A percentile compares a stretch with the other conserved stretches of the same genome.
Evolutionary conservation across 345 rosid species (phyloP).

Genomic region (Acer yangbiense): DNA sequence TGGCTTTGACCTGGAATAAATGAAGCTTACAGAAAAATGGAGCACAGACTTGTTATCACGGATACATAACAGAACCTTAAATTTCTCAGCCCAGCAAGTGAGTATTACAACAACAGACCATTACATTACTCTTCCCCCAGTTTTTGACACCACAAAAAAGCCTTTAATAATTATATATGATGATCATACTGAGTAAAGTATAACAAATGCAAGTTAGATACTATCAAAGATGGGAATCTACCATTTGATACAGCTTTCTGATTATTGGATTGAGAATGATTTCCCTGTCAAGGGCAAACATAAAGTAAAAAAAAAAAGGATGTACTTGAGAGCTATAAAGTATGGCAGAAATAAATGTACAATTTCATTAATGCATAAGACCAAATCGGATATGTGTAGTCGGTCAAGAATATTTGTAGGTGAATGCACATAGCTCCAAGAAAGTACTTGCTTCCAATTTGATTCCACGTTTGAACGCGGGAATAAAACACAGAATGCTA

Average conservation of each 20-base stretch:
- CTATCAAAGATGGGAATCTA: conserved; percentile 14
- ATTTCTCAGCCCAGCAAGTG: background rate
- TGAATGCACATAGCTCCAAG: background rate
- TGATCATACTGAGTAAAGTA: conserved; percentile 2
- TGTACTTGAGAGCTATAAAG: background rate
- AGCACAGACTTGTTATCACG: background rate
- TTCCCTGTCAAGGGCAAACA: conserved; percentile 37
- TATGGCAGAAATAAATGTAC: background rate
- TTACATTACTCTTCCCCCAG: background rate
- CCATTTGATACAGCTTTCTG: conserved; percentile 27
- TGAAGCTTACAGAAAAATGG: background rate
- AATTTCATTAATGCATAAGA: background rate
- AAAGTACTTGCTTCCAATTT: background rate
- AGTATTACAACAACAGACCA: background rate
- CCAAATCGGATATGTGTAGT: background rate
- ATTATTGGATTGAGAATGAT: conserved; percentile 25
- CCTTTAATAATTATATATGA: background rate
- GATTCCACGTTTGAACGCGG: background rate
- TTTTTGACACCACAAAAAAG: background rate
- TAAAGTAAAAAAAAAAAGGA: background rate
- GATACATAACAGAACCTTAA: background rate
- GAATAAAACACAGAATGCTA: background rate
- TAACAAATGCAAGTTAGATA: background rate
- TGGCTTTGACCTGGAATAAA: too few relatives aligned
- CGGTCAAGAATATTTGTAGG: background rate